Evolutionary conservation across 306 rosid species (phyloP), one percentile per base, ranked within the genome.

Genomic region (Cotoneaster glaucophyllus): DNA sequence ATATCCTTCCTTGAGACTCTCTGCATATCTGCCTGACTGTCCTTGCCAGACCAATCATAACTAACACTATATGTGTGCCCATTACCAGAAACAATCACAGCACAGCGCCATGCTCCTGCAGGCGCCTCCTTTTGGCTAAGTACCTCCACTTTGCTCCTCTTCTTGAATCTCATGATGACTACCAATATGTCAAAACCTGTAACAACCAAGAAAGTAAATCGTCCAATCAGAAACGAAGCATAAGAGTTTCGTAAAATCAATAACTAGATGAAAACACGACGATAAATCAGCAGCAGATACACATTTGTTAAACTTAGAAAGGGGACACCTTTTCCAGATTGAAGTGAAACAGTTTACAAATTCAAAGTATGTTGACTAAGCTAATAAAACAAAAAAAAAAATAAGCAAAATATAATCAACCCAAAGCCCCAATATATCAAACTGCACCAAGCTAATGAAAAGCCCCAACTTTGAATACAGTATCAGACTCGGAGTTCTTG

Each of bases 131-230:
- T 74, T 11, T 80, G 80, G 82, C 80, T 82, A 62, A 84, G 83
- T 79, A 95, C 85, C 90, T 90, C 99, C 61, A 94, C 98, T 74
- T 77, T 81, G 76, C 81, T 82, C 57, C 95, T 90, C 69, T 87
- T 90, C 62, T 57, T 82, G 71, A 91, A 77, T 78, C 88, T 88
- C 98, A 94, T 94, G 65, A 26, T 78, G 54, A 64, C 63, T 31
- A 70, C 58, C 69, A 43, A 13, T 48, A 73, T 50, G 56, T 11
- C 26, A 21, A 59, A 74, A 71, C 81, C 93, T 88, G 87, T 31
- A 17, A 74, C 79, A 80, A 50, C 65, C 65, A 77, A 44, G 0
- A 77, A 66, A 62, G 61, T 21, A 50, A 6, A 28, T 64, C 15
- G 58, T 28, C 64, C 9, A 34, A 75, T 70, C 29, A 19, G 74